These are phyloP conservation scores for Pseudopithomyces maydicus DNA, from an alignment of 2,329 filamentous ascomycete species.

Conservation along the genomic window DNA sequence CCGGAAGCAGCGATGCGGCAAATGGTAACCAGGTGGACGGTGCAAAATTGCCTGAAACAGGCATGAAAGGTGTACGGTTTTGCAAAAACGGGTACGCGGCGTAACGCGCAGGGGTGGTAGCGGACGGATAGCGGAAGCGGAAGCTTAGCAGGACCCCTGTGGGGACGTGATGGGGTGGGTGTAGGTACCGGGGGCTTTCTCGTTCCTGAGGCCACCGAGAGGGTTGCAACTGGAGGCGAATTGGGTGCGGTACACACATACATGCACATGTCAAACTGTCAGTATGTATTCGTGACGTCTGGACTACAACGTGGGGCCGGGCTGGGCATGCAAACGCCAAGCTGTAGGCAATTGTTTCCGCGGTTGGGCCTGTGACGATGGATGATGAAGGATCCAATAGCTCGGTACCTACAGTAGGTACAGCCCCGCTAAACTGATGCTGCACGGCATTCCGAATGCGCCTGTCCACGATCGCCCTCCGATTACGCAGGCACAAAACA, in stretches of 20 bases:
- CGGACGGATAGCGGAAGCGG: not conserved
- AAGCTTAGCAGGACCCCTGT: not conserved
- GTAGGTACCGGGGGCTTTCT: not conserved
- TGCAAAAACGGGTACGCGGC: not conserved
- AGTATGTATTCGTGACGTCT: not conserved
- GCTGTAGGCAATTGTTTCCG: not conserved
- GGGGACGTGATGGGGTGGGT: not conserved
- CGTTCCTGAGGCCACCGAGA: not conserved
- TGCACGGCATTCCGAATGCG: constrained; percentile 2
- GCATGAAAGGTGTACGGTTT: not conserved
- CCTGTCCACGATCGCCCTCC: constrained; percentile 5
- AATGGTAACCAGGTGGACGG: too few relatives aligned
- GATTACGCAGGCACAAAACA: not conserved
- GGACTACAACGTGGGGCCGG: not conserved
- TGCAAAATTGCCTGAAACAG: not conserved
- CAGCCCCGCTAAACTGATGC: not conserved
- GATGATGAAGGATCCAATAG: not conserved
- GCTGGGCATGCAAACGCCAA: not conserved
- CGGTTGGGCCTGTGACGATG: not conserved
- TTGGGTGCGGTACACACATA: too few relatives aligned
- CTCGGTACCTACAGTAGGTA: not conserved
- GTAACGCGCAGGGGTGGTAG: too few relatives aligned
- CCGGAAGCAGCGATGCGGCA: too few relatives aligned
- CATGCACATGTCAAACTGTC: too few relatives aligned
- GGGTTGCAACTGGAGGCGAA: too few relatives aligned